phyloP scores from a whole-genome alignment of 306 rosid species.

The Quillaja saponaria region DNA sequence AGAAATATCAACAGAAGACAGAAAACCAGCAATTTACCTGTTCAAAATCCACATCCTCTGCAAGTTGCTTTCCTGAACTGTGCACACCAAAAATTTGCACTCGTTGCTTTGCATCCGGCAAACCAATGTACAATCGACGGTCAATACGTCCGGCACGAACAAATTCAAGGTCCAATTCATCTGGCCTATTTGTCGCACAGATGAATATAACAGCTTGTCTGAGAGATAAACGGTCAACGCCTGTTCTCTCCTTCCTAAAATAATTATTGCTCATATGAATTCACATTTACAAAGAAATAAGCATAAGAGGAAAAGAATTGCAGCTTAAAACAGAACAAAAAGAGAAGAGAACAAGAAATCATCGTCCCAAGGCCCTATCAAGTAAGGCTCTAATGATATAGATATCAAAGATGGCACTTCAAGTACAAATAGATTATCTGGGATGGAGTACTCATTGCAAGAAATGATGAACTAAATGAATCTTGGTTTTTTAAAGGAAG shows the following conservation, averaged over 20 bases:
- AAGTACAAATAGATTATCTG: too few species aligned
- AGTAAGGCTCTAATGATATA: too few species aligned
- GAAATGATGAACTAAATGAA: too few species aligned
- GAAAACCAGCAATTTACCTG: conserved; percentile 53
- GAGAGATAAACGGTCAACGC: conserved; percentile 83
- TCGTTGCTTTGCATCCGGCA: conserved; percentile 92
- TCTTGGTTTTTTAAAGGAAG: too few species aligned
- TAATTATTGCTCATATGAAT: conserved; percentile 25
- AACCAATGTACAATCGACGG: conserved; percentile 91
- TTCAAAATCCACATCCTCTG: conserved; percentile 74
- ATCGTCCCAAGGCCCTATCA: neutral
- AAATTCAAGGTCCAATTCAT: conserved; percentile 87
- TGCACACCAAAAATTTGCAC: conserved; percentile 84
- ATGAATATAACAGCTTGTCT: conserved; percentile 96
- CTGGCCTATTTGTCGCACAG: conserved; percentile 96
- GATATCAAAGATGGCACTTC: too few species aligned
- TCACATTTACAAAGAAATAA: conserved; percentile 20
- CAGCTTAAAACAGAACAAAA: conserved; percentile 7
- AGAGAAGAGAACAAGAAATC: conserved; percentile 5
- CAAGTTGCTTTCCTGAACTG: conserved; percentile 76
- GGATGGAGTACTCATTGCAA: too few species aligned
- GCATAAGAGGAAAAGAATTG: conserved; percentile 1
- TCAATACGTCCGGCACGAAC: conserved; percentile 90
- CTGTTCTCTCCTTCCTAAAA: conserved; percentile 82
- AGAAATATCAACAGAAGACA: conserved; percentile 27